Base-by-base conservation (phyloP, 495 filamentous ascomycete genomes). In the Penicillium ucsense region DNA sequence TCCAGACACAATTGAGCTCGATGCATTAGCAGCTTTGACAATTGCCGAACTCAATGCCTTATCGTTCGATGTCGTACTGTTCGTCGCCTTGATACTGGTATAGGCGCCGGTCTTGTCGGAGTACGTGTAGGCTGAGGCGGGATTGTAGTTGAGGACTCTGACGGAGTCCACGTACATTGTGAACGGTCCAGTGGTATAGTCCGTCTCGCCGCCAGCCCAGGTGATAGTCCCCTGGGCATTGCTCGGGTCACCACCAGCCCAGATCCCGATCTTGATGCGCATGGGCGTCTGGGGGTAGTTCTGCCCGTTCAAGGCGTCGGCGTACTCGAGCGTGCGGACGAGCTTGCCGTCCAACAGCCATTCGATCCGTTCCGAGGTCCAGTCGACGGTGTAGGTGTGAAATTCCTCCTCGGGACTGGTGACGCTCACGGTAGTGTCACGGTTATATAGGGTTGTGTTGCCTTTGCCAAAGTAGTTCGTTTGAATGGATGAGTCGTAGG, bases 401-500 rank as follows among this genome's bases (percentile, higher is more conserved):
- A 81, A 95, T 3, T 70, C 64, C 3, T 63, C 73, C 59, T 90
- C 82, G 35, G 89, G 83, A 53, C 77, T 78, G 27, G 70, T 71
- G 38, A 85, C 72, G 3, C 59, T 54, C 48, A 78, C 71, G 45
- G 73, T 77, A 29, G 67, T 70, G 27, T 76, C 88, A 41, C 89
- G 87, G 71, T 94, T 82, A 60, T 89, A 94, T 29, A 73, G 73
- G 31, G 76, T 70, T 3, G 86, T 89, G 52, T 88, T 80, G 8
- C 88, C 92, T 68, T 95, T 94, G 63, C 88, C 86, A 62, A 95
- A 98, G 70, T 92, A 98, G 68, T 97, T 92, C 57, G 82, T 87
- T 68, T 96, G 82, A 20, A 92, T 82, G 48, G 84, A 69, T 39
- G 59, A 73, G 41, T 70, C 61, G 54, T 82, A 77, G 35, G 76